phyloP scores from a whole-genome alignment of 306 rosid genomes.

The Castanea crenata region DNA sequence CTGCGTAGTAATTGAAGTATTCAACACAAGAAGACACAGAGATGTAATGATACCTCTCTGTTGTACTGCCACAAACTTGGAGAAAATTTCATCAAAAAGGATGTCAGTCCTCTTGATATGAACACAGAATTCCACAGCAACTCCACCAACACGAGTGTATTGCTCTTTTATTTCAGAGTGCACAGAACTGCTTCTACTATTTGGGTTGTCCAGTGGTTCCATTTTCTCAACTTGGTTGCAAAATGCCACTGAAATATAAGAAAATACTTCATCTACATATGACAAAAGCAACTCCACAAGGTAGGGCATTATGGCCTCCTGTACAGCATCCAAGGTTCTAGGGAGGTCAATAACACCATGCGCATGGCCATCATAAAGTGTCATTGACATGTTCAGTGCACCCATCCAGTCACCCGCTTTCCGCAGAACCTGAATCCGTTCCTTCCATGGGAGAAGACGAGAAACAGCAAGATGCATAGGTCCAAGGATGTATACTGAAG shows the following conservation, averaged over 20 bases:
- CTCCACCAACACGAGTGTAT: slow-evolving; percentile 94
- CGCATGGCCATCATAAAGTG: slow-evolving; percentile 90
- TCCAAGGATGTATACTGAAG: slow-evolving; percentile 87
- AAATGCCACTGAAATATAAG: slow-evolving; percentile 90
- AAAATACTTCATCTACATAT: slow-evolving; percentile 94
- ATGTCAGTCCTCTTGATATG: slow-evolving; percentile 91
- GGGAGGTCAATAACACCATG: slow-evolving; percentile 97
- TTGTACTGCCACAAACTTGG: slow-evolving; percentile 68
- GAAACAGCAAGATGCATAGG: slow-evolving; percentile 73
- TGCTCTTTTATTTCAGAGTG: slow-evolving; percentile 90
- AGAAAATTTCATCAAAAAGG: slow-evolving; percentile 91
- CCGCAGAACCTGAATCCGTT: slow-evolving; percentile 75
- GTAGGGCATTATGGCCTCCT: slow-evolving; percentile 88
- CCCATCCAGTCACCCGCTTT: slow-evolving; percentile 99
- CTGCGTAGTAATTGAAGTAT: background rate
- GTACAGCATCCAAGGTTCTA: slow-evolving; percentile 83
- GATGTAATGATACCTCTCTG: slow-evolving; percentile 65
- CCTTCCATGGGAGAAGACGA: slow-evolving; percentile 99
- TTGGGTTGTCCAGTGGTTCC: slow-evolving; percentile 45
- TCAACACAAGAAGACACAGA: slow-evolving; percentile 19
- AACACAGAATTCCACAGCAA: slow-evolving; percentile 97
- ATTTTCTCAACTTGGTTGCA: slow-evolving; percentile 79
- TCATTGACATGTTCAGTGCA: slow-evolving; percentile 91
- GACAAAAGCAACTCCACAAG: slow-evolving; percentile 85
- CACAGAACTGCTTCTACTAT: slow-evolving; percentile 50